These are phyloP conservation scores for Tetracentron sinense DNA, from an alignment of 164 flowering plant genomes.

Conservation along the genomic window DNA sequence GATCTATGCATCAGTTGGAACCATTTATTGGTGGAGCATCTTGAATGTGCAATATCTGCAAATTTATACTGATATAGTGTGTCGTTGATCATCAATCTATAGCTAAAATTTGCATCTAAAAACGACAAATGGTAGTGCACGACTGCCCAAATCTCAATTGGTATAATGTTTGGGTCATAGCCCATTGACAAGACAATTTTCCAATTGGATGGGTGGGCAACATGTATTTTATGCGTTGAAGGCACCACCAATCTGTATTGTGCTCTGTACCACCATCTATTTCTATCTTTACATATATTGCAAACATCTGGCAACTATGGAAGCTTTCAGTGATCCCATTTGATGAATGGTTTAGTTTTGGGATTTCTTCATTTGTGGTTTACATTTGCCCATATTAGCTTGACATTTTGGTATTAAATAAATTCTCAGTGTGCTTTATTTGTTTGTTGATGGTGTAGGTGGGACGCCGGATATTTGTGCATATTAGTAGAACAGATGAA, in stretches of 20 bases:
- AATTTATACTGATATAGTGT: background rate
- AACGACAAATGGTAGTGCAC: background rate
- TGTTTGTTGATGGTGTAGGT: constrained; percentile 47
- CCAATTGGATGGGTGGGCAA: no score
- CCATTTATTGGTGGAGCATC: background rate
- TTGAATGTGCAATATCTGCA: background rate
- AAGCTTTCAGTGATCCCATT: background rate
- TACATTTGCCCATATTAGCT: background rate
- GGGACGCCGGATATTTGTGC: constrained; percentile 59
- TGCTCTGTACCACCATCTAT: no score
- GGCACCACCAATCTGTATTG: no score
- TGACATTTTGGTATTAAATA: background rate
- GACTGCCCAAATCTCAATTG: no score
- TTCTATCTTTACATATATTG: background rate
- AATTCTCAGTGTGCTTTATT: background rate
- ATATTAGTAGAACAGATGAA: constrained; percentile 69
- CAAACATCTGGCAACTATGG: background rate
- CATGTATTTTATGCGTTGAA: no score
- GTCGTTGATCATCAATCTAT: background rate
- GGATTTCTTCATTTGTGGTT: background rate
- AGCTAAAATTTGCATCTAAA: background rate
- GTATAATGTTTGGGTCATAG: no score
- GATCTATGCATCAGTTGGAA: background rate
- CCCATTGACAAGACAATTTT: no score
- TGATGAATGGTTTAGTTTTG: background rate